Conservation (phyloP, 2,329 filamentous ascomycete species). For the Hymenoscyphus albidus region DNA sequence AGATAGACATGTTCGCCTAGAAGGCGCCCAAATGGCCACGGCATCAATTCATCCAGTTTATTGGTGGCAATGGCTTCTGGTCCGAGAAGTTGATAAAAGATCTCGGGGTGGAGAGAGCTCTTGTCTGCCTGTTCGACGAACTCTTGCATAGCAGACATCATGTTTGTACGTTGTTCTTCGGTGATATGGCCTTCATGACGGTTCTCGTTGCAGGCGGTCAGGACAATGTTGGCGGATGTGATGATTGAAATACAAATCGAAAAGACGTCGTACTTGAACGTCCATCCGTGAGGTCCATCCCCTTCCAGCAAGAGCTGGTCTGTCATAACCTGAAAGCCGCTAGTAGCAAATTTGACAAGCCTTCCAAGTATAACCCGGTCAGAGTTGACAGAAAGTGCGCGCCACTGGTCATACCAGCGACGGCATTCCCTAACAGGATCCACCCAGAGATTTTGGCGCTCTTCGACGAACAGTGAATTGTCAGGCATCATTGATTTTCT, state of each 20-base stretch:
- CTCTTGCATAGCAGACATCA: neutral
- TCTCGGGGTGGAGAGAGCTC: neutral
- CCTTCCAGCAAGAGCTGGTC: neutral
- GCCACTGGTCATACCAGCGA: neutral
- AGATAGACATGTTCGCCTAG: neutral
- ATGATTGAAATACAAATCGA: neutral
- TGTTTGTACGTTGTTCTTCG: no score
- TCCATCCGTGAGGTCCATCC: neutral
- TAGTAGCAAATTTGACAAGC: neutral
- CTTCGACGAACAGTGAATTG: neutral
- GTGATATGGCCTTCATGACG: no score
- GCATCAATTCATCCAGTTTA: neutral
- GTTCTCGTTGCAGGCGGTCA: neutral
- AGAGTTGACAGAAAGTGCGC: neutral
- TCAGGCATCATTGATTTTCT: neutral
- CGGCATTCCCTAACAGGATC: neutral
- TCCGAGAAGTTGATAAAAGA: neutral
- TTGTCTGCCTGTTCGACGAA: neutral
- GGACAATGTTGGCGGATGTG: neutral
- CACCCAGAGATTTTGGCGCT: slow-evolving; percentile 1
- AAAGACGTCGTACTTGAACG: neutral
- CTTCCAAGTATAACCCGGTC: neutral
- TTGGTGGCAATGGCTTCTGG: neutral
- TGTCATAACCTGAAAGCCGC: neutral
- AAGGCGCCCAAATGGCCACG: neutral